These are phyloP conservation scores for Psilocybe cyanescens DNA, from an alignment of 768 basidiomycete species.

Conservation along the genomic window DNA sequence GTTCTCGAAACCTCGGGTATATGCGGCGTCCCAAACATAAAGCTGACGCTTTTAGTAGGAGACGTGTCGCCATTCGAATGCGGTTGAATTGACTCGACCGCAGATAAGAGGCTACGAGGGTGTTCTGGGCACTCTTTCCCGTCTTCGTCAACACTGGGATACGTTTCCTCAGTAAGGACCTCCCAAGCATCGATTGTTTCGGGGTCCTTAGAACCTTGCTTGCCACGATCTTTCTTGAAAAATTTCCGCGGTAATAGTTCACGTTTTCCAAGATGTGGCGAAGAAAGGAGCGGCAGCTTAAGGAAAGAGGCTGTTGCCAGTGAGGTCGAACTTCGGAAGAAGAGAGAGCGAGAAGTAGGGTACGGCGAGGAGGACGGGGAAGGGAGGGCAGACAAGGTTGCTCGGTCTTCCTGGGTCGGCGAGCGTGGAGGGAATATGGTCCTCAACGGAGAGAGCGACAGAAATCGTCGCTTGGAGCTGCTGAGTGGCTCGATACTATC, in stretches of 20 bases:
- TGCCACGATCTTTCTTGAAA: slow-evolving; percentile 46
- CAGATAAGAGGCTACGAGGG: slow-evolving; percentile 30
- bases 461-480: slow-evolving; percentile 40
- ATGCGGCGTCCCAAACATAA: slow-evolving; percentile 26
- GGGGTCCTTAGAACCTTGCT: slow-evolving; percentile 23
- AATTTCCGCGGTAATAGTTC: slow-evolving; percentile 39
- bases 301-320: slow-evolving; percentile 45
- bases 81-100: slow-evolving; percentile 25
- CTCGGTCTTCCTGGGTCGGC: slow-evolving; percentile 36
- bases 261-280: slow-evolving; percentile 26
- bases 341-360: slow-evolving; percentile 34
- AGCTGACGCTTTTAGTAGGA: slow-evolving; percentile 31
- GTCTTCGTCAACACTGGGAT: slow-evolving; percentile 14
- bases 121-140: slow-evolving; percentile 16
- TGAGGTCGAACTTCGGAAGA: slow-evolving; percentile 51
- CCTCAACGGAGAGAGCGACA: slow-evolving; percentile 49
- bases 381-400: slow-evolving; percentile 43
- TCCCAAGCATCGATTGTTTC: slow-evolving; percentile 51
- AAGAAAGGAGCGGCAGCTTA: slow-evolving; percentile 29
- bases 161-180: slow-evolving; percentile 33
- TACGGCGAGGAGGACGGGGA: slow-evolving; percentile 43
- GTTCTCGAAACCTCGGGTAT: slow-evolving; percentile 7
- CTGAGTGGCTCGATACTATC: slow-evolving; percentile 13
- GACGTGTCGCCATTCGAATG: slow-evolving; percentile 21
- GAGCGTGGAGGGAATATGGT: slow-evolving; percentile 48